These are phyloP conservation scores for Amylostereum areolatum DNA, from an alignment of 1,284 basidiomycete species.

Conservation along the genomic window DNA sequence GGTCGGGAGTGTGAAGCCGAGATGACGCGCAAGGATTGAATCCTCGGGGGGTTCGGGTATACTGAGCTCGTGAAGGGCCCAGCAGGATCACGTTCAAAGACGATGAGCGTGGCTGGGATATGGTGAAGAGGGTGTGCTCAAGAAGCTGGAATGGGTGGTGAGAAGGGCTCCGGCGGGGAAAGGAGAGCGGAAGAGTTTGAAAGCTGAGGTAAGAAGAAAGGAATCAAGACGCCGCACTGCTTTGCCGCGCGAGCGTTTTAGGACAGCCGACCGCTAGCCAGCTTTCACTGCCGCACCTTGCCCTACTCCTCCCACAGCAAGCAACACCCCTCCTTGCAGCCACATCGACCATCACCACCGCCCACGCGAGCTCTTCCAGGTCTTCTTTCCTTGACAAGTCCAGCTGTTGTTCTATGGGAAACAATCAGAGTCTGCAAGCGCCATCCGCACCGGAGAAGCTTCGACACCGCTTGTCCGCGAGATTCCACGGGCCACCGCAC, in stretches of 20 bases:
- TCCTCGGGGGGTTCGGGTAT: neutral
- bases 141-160: slow-evolving; percentile 10
- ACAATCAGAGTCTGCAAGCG: slow-evolving; percentile 3
- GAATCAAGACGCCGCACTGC: too few species aligned
- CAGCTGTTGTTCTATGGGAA: slow-evolving; percentile 6
- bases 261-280: neutral
- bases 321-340: neutral
- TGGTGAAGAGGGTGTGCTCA: neutral
- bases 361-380: slow-evolving; percentile 1
- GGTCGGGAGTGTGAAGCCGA: too few species aligned
- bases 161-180: neutral
- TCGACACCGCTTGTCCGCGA: slow-evolving; percentile 1
- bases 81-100: slow-evolving; percentile 9
- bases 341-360: slow-evolving; percentile 6
- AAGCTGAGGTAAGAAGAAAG: too few species aligned
- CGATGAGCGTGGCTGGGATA: neutral
- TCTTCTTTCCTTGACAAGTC: slow-evolving; percentile 5
- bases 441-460: neutral
- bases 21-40: too few species aligned
- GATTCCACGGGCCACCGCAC: slow-evolving; percentile 1
- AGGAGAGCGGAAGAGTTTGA: too few species aligned
- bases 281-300: neutral
- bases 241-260: neutral
- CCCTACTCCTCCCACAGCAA: neutral
- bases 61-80: slow-evolving; percentile 4